Evolutionary conservation across 345 rosid genomes (phyloP), one percentile per base, ranked within the genome.

Genomic region (Xanthoceras sorbifolium): DNA sequence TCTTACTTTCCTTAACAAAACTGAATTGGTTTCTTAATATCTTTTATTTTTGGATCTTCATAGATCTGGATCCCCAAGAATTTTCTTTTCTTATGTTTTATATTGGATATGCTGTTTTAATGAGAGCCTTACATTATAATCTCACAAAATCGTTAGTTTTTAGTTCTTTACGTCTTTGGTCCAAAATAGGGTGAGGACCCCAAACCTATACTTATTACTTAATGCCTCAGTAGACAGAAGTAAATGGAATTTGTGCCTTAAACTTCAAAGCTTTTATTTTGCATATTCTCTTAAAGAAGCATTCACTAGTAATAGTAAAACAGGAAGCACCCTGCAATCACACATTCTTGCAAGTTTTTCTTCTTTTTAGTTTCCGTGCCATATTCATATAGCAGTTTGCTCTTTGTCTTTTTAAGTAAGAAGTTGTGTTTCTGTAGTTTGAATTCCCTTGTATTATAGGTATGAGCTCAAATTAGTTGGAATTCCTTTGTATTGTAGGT

Each of bases 401-500:
- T 23, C 36, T 59, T 17, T 14, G 48, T 66, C 4, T 36, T 69
- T 23, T 59, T 42, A 9, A 72, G 22, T 25, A 57, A 17, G 28
- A 57, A 57, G 14, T 23, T 57, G 28, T 57, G 23, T 57, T 50
- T 57, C 28, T 9, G 65, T 31, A 38, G 25, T 64, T 74, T 29
- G 14, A 64, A 18, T 25, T 75, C 67, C 72, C 62, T 71, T 77
- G 7, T 72, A 1, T 63, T 73, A 74, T 76, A 95, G 99, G 87
- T 88, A 81, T 77, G 86, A 90, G 55, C 85, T 93, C 18, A 50
- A 17, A 14, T 68, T 23, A 34, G 25, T 68, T 76, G 42, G 20
- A 62, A 11, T 25, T 74, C 65, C 72, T 64, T 70, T 77, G 7
- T 71, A 1, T 62, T 73, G 75, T 76, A 94, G 98, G 87, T 87